Conservation (phyloP, 2,329 filamentous ascomycete species). For the Penicillium sp. region DNA sequence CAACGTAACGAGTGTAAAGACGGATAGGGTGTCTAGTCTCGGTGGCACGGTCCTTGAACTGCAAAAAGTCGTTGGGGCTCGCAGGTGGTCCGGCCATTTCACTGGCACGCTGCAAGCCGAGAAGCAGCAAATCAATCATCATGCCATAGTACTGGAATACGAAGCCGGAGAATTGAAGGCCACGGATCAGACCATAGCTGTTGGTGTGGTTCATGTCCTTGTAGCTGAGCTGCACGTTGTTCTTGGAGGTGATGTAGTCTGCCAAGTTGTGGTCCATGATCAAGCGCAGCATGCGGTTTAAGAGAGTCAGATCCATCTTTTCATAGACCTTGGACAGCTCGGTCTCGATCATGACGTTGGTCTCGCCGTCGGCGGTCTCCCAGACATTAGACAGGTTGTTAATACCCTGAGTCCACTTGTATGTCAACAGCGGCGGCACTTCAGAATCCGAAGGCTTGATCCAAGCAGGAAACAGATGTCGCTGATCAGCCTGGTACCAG, state of each 20-base stretch:
- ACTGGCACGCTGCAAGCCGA: conserved; percentile 92
- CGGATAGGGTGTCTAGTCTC: conserved; percentile 93
- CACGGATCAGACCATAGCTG: conserved; percentile 96
- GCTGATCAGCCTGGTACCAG: conserved; percentile 98
- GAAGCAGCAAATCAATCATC: conserved; percentile 85
- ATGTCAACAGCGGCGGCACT: conserved; percentile 87
- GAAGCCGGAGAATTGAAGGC: conserved; percentile 95
- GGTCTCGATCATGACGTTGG: conserved; percentile 98
- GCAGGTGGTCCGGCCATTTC: conserved; percentile 94
- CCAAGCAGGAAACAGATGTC: conserved; percentile 95
- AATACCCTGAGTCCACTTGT: conserved; percentile 99
- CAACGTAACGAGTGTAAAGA: conserved; percentile 95
- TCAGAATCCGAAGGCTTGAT: conserved; percentile 99
- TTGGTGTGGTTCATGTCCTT: conserved; percentile 99
- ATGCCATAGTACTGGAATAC: conserved; percentile 99
- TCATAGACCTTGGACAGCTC: conserved; percentile 99
- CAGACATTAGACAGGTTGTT: conserved; percentile 96
- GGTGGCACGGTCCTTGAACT: conserved; percentile 90
- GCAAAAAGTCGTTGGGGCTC: conserved; percentile 93
- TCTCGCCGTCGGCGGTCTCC: conserved; percentile 91
- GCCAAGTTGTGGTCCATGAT: conserved; percentile 99
- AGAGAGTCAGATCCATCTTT: conserved; percentile 93
- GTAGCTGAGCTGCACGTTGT: conserved; percentile 98
- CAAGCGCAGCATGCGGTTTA: conserved; percentile 86
- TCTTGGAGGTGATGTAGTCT: conserved; percentile 98